Evolutionary conservation across 345 rosid species (phyloP), one percentile per base, ranked within the genome.

Genomic region (Cochlearia excelsa): DNA sequence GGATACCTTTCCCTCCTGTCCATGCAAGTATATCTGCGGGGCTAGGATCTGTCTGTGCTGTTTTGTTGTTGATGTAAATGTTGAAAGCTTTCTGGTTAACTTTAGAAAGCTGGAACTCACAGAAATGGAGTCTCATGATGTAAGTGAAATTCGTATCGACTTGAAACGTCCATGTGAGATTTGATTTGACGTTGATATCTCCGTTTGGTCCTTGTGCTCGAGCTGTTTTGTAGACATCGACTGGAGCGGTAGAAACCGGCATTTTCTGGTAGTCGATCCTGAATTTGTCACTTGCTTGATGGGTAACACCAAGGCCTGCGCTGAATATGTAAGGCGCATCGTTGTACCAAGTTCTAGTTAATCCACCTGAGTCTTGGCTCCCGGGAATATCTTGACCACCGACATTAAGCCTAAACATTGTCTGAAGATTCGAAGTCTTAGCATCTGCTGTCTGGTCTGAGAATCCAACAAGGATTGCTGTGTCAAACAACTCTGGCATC

Each of bases 81-180:
- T 82, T 71, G 78, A 85, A 87, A 26, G 67, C 79, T 61, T 74
- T 84, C 57, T 87, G 88, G 41, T 93, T 90, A 30, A 74, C 40
- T 57, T 63, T 78, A 0, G 68, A 51, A 1, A 69, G 57, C 52
- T 65, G 56, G 75, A 81, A 72, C 28, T 93, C 97, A 7, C 86
- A 85, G 64, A 90, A 93, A 70, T 93, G 92, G 9, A 93, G 68
- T 64, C 97, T 81, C 51, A 82, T 63, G 6, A 85, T 51, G 61
- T 90, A 90, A 0, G 80, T 80, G 74, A 85, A 93, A 40, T 79
- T 82, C 2, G 81, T 72, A 67, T 93, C 95, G 40, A 78, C 86
- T 45, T 76, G 78, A 61, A 90, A 85, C 53, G 69, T 16, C 97
- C 97, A 87, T 46, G 96, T 85, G 39, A 85, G 71, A 40, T 93